These are phyloP conservation scores for Exobasidium cylindrosporum DNA, from an alignment of 1,284 basidiomycete genomes.

Conservation along the genomic window DNA sequence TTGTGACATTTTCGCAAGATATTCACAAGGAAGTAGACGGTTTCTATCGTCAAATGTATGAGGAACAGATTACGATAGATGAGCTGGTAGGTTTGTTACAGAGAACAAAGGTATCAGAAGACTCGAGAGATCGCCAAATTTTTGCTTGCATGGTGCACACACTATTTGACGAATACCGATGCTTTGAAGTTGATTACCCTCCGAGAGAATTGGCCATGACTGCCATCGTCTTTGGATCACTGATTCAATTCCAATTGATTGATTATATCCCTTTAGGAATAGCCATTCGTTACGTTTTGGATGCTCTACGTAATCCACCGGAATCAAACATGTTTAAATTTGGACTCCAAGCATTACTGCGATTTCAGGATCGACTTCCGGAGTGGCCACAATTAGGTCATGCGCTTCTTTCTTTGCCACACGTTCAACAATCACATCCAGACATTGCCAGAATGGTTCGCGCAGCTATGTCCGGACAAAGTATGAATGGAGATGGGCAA, in stretches of 20 bases:
- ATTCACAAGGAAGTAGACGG: slow-evolving; percentile 85
- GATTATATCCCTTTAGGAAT: slow-evolving; percentile 94
- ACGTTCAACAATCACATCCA: slow-evolving; percentile 80
- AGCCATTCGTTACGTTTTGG: slow-evolving; percentile 92
- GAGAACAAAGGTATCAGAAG: slow-evolving; percentile 77
- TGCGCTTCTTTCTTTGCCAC: slow-evolving; percentile 80
- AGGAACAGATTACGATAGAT: slow-evolving; percentile 83
- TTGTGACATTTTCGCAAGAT: slow-evolving; percentile 81
- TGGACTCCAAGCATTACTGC: slow-evolving; percentile 82
- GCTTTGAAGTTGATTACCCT: slow-evolving; percentile 90
- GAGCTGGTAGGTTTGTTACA: slow-evolving; percentile 85
- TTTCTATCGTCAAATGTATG: slow-evolving; percentile 98
- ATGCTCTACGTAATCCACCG: slow-evolving; percentile 72
- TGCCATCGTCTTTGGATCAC: slow-evolving; percentile 89
- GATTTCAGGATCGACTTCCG: slow-evolving; percentile 80
- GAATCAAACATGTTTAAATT: slow-evolving; percentile 94
- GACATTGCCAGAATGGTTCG: slow-evolving; percentile 63
- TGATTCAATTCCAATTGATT: slow-evolving; percentile 90
- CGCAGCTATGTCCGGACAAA: slow-evolving; percentile 33
- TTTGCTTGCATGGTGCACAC: slow-evolving; percentile 99
- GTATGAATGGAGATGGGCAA: slow-evolving; percentile 8
- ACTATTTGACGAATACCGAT: slow-evolving; percentile 99
- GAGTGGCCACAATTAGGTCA: slow-evolving; percentile 95
- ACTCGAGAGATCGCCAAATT: slow-evolving; percentile 84
- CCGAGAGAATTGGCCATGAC: slow-evolving; percentile 92